These are phyloP conservation scores for Powellomyces hirtus DNA, from an alignment of 192 early-diverging fungal genomes.

Conservation along the genomic window DNA sequence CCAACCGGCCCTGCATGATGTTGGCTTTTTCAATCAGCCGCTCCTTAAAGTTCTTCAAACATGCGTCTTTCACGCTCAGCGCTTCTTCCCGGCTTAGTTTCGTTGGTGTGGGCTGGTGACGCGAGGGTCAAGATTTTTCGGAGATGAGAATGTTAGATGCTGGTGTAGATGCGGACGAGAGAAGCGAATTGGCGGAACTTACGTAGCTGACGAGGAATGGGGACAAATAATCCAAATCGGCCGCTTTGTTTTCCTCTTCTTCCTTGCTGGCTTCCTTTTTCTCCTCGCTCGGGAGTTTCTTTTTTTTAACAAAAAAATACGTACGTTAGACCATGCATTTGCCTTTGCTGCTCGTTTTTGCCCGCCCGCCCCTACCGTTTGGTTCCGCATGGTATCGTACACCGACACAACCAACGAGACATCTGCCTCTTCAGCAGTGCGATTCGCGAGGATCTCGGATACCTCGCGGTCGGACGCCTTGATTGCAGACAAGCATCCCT, in stretches of 20 bases:
- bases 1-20: slow-evolving; percentile 55
- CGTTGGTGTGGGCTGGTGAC: slow-evolving; percentile 38
- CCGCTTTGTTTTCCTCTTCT: slow-evolving; percentile 50
- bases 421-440: slow-evolving; percentile 50
- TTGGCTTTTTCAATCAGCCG: slow-evolving; percentile 56
- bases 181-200: too few relatives aligned
- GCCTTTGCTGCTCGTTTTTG: too few relatives aligned
- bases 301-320: too few relatives aligned
- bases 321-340: too few relatives aligned
- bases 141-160: background rate
- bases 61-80: slow-evolving; percentile 47
- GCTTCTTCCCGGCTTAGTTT: slow-evolving; percentile 45
- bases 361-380: slow-evolving; percentile 47
- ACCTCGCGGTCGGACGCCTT: slow-evolving; percentile 50
- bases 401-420: slow-evolving; percentile 47
- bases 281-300: slow-evolving; percentile 46
- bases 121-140: background rate
- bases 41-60: slow-evolving; percentile 50
- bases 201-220: slow-evolving; percentile 61
- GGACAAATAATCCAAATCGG: slow-evolving; percentile 56
- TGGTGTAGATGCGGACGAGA: background rate
- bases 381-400: slow-evolving; percentile 58
- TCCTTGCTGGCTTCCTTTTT: slow-evolving; percentile 54
- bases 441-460: slow-evolving; percentile 44
- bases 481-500: slow-evolving; percentile 46